A percentile compares a stretch with the other conserved stretches of the same genome.
These are phyloP conservation scores for Toxicodendron radicans DNA, from an alignment of 345 rosid genomes.

Conservation along the genomic window DNA sequence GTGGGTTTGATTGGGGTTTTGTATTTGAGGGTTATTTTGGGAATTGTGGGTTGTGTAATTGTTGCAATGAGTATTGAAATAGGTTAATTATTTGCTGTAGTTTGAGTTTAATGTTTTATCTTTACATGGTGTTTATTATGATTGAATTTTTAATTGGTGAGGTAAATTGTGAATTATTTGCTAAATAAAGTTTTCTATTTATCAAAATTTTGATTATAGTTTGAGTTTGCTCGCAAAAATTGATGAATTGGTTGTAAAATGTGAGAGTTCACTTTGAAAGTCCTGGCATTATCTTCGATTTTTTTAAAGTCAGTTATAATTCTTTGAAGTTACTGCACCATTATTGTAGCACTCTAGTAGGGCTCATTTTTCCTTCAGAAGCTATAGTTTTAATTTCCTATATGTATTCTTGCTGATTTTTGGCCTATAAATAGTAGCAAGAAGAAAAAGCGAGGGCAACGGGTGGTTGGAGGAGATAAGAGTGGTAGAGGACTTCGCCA, in stretches of 20 bases:
- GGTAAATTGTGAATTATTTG: neutral
- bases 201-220: neutral
- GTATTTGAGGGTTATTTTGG: conserved; percentile 20
- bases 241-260: neutral
- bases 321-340: neutral
- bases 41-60: conserved; percentile 10
- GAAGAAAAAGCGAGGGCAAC: conserved; percentile 94
- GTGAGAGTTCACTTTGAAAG: neutral
- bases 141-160: neutral
- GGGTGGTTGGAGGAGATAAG: conserved; percentile 88
- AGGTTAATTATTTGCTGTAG: neutral
- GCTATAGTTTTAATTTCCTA: conserved; percentile 2
- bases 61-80: neutral
- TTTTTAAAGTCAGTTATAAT: neutral
- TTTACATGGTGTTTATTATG: neutral
- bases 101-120: neutral
- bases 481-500: conserved; percentile 98
- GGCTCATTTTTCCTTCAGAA: neutral
- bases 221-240: neutral
- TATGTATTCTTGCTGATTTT: conserved; percentile 13
- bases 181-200: neutral
- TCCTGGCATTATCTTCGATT: neutral
- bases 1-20: conserved; percentile 13
- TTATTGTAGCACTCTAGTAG: neutral
- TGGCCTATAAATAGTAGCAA: conserved; percentile 44